Percentiles rank a stretch among this genome's conserved stretches.
These are phyloP conservation scores for Chrysoporthe deuterocubensis DNA, from an alignment of 2,329 filamentous ascomycete genomes.

Conservation along the genomic window DNA sequence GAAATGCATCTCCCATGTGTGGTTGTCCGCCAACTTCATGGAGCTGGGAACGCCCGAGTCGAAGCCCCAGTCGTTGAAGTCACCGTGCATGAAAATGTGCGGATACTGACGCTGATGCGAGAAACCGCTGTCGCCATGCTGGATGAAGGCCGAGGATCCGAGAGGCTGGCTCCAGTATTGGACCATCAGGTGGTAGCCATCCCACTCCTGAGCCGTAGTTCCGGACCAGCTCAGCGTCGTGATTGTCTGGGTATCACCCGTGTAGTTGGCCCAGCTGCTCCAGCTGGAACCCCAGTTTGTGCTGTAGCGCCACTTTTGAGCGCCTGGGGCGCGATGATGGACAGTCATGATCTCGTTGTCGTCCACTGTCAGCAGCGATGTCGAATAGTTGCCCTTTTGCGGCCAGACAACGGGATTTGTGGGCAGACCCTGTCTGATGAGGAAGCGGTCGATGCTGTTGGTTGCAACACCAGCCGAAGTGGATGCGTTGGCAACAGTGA, in stretches of 20 bases:
- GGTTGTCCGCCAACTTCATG: slow-evolving; percentile 51
- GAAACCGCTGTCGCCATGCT: slow-evolving; percentile 57
- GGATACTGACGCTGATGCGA: slow-evolving; percentile 56
- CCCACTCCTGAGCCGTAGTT: slow-evolving; percentile 58
- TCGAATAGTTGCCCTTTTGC: slow-evolving; percentile 53
- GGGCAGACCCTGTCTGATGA: slow-evolving; percentile 56
- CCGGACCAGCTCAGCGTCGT: slow-evolving; percentile 58
- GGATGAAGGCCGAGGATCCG: slow-evolving; percentile 62
- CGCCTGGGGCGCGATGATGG: slow-evolving; percentile 61
- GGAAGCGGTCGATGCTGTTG: slow-evolving; percentile 59
- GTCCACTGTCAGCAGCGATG: slow-evolving; percentile 49
- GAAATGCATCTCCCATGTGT: slow-evolving; percentile 62
- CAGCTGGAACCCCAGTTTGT: slow-evolving; percentile 63
- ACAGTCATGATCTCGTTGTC: slow-evolving; percentile 47
- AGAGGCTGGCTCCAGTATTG: slow-evolving; percentile 64
- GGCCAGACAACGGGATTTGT: slow-evolving; percentile 65
- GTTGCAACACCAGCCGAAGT: slow-evolving; percentile 47
- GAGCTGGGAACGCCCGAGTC: slow-evolving; percentile 59
- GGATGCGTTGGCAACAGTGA: slow-evolving; percentile 59
- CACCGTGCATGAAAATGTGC: slow-evolving; percentile 64
- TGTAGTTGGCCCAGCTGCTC: slow-evolving; percentile 61
- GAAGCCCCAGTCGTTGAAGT: slow-evolving; percentile 65
- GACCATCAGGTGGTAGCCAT: slow-evolving; percentile 63
- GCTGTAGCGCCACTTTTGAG: slow-evolving; percentile 64
- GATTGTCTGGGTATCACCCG: slow-evolving; percentile 54